Evolutionary conservation across 1,284 basidiomycete genomes (phyloP).

Genomic region (Marasmius sp.): DNA sequence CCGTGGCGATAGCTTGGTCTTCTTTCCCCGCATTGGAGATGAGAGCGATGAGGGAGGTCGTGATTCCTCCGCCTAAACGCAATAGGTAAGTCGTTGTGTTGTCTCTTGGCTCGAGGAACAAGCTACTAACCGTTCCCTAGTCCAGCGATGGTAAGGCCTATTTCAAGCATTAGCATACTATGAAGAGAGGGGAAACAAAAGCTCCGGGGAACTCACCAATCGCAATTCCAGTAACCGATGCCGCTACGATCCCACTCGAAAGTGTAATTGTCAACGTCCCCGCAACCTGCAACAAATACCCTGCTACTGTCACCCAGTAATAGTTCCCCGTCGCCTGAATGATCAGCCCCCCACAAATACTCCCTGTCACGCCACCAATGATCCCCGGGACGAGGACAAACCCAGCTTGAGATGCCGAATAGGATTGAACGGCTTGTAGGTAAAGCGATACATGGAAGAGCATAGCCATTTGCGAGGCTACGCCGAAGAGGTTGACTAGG

Average conservation of each 20-base stretch:
- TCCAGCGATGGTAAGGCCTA: too few relatives aligned
- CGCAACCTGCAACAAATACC: conserved; percentile 37
- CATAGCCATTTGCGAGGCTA: conserved; percentile 43
- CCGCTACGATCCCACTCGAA: conserved; percentile 36
- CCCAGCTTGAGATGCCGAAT: conserved; percentile 47
- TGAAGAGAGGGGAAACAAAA: neutral
- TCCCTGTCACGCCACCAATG: conserved; percentile 46
- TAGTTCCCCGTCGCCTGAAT: conserved; percentile 62
- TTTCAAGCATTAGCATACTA: too few relatives aligned
- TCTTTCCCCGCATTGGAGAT: conserved; percentile 60
- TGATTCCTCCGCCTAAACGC: conserved; percentile 45
- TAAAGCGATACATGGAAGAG: conserved; percentile 59
- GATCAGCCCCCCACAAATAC: conserved; percentile 48
- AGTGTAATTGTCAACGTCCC: conserved; percentile 40
- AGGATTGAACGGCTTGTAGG: conserved; percentile 52
- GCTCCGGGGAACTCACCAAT: conserved; percentile 34
- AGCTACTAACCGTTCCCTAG: too few relatives aligned
- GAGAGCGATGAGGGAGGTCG: conserved; percentile 56
- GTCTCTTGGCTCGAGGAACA: too few relatives aligned
- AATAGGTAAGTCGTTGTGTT: conserved; percentile 22
- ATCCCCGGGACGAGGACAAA: conserved; percentile 51
- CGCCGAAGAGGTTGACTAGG: conserved; percentile 57
- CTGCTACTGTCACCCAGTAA: conserved; percentile 47
- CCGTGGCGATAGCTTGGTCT: conserved; percentile 65
- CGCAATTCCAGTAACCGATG: conserved; percentile 37